These are phyloP conservation scores for Aspergillus viridinutans DNA, from an alignment of 2,329 filamentous ascomycete species.

Conservation along the genomic window DNA sequence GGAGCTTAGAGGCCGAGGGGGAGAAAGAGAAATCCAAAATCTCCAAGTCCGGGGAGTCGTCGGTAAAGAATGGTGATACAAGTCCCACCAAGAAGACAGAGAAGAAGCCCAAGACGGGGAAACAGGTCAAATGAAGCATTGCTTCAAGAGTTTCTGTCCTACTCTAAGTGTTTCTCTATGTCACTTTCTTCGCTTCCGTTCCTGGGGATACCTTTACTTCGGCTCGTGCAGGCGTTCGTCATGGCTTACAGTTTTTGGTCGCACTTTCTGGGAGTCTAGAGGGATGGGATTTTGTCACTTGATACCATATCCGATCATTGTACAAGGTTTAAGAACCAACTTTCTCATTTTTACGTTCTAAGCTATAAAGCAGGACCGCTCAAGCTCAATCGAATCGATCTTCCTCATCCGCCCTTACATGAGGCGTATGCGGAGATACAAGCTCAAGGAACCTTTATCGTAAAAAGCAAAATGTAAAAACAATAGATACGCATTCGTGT, in stretches of 20 bases:
- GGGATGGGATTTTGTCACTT: neutral
- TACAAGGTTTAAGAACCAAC: neutral
- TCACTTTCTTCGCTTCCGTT: neutral
- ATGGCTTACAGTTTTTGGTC: neutral
- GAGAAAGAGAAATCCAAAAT: constrained; percentile 9
- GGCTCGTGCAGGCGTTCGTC: neutral
- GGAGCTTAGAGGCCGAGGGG: constrained; percentile 6
- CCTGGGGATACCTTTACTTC: no score
- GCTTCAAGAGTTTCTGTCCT: neutral
- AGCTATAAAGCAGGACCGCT: no score
- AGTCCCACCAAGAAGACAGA: constrained; percentile 22
- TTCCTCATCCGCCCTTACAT: no score
- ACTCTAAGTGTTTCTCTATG: neutral
- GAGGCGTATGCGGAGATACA: neutral
- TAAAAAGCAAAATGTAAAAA: neutral
- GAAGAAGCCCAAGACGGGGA: constrained; percentile 22
- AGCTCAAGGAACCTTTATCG: neutral
- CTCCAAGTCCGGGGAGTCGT: constrained; percentile 1
- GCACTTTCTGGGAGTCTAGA: neutral
- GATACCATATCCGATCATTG: neutral
- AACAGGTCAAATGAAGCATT: constrained; percentile 15
- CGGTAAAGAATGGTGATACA: constrained; percentile 18
- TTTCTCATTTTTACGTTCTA: no score
- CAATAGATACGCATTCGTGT: neutral
- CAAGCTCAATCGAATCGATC: no score